These are phyloP conservation scores for Linnemannia exigua DNA, from an alignment of 192 early-diverging fungal genomes.

Conservation along the genomic window DNA sequence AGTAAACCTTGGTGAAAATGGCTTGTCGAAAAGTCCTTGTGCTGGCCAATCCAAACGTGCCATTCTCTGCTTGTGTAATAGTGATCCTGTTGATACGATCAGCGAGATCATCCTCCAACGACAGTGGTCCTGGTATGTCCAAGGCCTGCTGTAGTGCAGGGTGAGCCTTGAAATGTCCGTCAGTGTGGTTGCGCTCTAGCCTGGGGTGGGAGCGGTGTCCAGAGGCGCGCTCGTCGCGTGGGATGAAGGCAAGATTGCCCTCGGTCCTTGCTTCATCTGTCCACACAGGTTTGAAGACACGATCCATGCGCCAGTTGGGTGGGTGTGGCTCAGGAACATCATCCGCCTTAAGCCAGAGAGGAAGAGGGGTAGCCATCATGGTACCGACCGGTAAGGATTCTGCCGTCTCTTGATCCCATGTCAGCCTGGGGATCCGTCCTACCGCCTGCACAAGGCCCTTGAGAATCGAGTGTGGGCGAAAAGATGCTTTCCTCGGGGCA, in stretches of 20 bases:
- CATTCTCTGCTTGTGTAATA: not conserved
- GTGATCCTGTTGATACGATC: not conserved
- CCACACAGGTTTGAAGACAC: not conserved
- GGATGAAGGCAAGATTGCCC: conserved; percentile 1
- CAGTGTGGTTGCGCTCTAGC: not conserved
- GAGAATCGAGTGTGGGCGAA: not conserved
- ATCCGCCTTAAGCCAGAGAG: not conserved
- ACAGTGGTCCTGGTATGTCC: not conserved
- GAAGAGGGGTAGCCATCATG: not conserved
- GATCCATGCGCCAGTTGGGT: not conserved
- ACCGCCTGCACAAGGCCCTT: not conserved
- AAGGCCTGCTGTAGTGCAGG: not conserved
- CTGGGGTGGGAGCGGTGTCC: not conserved
- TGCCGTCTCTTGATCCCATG: not conserved
- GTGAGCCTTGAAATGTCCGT: not conserved
- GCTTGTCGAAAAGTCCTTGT: not conserved
- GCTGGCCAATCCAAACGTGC: not conserved
- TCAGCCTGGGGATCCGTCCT: not conserved
- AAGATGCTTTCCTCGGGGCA: not conserved
- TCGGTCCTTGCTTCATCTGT: not conserved
- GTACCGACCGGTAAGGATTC: not conserved
- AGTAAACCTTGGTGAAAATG: not conserved
- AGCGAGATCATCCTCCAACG: not conserved
- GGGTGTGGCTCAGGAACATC: not conserved
- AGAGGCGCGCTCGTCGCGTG: not conserved